Evolutionary conservation across 768 basidiomycete species (phyloP).

Genomic region (Tulasnella sp.): DNA sequence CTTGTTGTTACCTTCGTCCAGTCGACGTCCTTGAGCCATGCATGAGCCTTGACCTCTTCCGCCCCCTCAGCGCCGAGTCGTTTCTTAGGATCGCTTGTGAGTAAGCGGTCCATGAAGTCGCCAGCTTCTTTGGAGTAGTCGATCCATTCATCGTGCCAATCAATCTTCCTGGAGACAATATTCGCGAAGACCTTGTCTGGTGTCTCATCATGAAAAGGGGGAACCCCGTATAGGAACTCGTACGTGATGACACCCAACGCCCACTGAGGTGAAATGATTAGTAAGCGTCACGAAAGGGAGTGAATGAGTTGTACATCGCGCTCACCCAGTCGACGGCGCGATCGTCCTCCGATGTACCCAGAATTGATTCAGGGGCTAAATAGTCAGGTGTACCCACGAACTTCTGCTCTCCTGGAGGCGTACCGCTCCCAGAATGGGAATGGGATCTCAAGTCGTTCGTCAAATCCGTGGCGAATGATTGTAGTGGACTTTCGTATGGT

Average conservation of each 20-base stretch:
- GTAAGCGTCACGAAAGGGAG: slow-evolving; percentile 16
- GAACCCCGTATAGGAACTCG: slow-evolving; percentile 93
- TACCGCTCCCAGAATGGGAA: slow-evolving; percentile 53
- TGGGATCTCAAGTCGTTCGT: slow-evolving; percentile 76
- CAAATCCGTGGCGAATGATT: slow-evolving; percentile 78
- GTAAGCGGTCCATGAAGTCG: slow-evolving; percentile 79
- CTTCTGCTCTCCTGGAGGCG: slow-evolving; percentile 78
- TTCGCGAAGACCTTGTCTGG: slow-evolving; percentile 98
- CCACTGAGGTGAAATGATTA: slow-evolving; percentile 51
- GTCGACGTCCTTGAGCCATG: slow-evolving; percentile 82
- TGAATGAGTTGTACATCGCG: slow-evolving; percentile 17
- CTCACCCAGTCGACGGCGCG: slow-evolving; percentile 93
- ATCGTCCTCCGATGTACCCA: slow-evolving; percentile 91
- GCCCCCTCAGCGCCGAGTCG: slow-evolving; percentile 83
- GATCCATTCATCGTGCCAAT: slow-evolving; percentile 93
- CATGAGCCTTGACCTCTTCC: slow-evolving; percentile 85
- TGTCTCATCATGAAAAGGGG: slow-evolving; percentile 95
- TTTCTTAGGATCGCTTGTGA: slow-evolving; percentile 66
- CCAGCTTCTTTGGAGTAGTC: slow-evolving; percentile 77
- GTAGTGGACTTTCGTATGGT: slow-evolving; percentile 62
- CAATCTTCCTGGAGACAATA: slow-evolving; percentile 84
- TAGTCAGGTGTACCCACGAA: slow-evolving; percentile 98
- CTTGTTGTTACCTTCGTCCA: slow-evolving; percentile 85
- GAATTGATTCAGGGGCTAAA: slow-evolving; percentile 88
- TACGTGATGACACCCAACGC: slow-evolving; percentile 96